Evolutionary conservation across 139 green algal genomes (phyloP).

Genomic region (Asterochloris erici): DNA sequence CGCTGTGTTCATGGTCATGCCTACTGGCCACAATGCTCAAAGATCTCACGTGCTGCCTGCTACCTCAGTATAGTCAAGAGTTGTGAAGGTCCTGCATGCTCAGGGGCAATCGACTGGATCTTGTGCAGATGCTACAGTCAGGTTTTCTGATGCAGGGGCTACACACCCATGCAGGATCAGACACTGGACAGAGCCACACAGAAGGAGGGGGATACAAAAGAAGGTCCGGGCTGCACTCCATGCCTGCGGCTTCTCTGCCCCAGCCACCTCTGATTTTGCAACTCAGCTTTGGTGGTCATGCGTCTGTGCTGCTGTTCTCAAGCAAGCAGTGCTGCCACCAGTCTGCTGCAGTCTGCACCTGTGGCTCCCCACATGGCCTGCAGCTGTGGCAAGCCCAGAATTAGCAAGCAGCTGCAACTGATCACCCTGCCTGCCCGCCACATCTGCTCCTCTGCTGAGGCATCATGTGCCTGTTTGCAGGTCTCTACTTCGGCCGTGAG

Average conservation of each 20-base stretch:
- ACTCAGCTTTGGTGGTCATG: too few species aligned
- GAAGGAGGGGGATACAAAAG: conserved; percentile 82
- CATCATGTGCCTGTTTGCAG: not conserved
- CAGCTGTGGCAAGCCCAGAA: not conserved
- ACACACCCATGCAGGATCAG: conserved; percentile 66
- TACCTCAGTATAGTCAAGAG: too few species aligned
- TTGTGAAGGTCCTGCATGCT: too few species aligned
- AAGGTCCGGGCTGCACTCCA: conserved; percentile 39
- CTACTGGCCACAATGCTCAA: too few species aligned
- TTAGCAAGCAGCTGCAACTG: not conserved
- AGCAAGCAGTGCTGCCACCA: not conserved
- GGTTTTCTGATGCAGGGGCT: conserved; percentile 63
- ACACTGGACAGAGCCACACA: conserved; percentile 73
- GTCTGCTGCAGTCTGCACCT: not conserved
- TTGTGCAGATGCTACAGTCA: conserved; percentile 28
- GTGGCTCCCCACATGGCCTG: not conserved
- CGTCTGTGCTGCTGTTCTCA: too few species aligned
- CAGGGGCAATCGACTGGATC: not conserved
- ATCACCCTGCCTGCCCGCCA: not conserved
- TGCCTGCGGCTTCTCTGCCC: too few species aligned
- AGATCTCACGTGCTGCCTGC: too few species aligned
- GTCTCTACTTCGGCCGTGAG: conserved; percentile 72
- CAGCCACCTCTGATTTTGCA: too few species aligned
- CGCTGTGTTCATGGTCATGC: too few species aligned
- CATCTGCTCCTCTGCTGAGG: too few species aligned